Evolutionary conservation across 2,329 filamentous ascomycete species (phyloP), one percentile per base, ranked within the genome.

Genomic region (Pseudohalonectria lignicola): DNA sequence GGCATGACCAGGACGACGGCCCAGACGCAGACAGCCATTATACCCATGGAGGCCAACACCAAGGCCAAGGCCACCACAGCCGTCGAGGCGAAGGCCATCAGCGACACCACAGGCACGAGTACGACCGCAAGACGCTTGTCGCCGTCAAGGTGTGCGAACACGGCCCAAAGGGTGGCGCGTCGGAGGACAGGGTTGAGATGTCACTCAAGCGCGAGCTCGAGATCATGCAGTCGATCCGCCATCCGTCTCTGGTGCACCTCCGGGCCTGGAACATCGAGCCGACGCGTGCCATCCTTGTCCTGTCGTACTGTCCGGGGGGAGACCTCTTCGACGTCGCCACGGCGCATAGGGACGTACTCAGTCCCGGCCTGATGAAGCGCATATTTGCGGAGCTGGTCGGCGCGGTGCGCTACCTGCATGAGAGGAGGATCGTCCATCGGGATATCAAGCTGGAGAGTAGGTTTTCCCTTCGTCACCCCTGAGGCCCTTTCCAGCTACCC

Each of bases 371-470:
- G 33, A 69, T 95, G 35, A 75, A 86, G 46, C 76, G 92, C 37
- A 87, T 96, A 40, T 95, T 95, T 58, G 73, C 88, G 12, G 92
- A 98, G 57, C 60, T 96, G 45, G 79, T 96, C 18, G 79, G 76
- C 43, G 92, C 90, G 0, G 81, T 94, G 26, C 74, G 72, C 41
- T 95, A 96, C 62, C 66, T 98, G 35, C 92, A 98, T 59, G 67
- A 76, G 39, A 69, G 84, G 50, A 80, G 76, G 48, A 94, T 98
- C 54, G 90, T 96, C 39, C 92, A 98, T 56, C 79, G 92, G 43
- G 92, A 98, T 59, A 93, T 98, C 60, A 98, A 98, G 63, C 79
- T 98, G 42, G 92, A 98, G 68, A 74, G 85, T 92, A 72, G 62
- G 79, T 69, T 26, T 7, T 12, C 42, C 26, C 37, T 42, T 48